A percentile compares a stretch with the other conserved stretches of the same genome.
These are phyloP conservation scores for Pleurotus cornucopiae DNA, from an alignment of 768 basidiomycete species.

Conservation along the genomic window DNA sequence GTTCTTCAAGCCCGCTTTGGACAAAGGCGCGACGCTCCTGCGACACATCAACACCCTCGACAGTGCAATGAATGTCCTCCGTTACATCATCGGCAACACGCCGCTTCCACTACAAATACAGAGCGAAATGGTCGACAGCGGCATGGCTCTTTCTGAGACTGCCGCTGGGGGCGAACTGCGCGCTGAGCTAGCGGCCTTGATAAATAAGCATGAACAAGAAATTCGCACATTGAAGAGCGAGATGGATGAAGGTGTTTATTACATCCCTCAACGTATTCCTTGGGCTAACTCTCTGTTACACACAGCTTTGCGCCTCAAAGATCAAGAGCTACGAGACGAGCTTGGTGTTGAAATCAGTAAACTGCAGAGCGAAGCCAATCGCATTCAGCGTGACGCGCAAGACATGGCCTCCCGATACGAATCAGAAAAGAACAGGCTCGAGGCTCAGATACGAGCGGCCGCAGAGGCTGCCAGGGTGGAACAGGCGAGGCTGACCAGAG, in stretches of 20 bases:
- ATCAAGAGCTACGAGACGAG: background rate
- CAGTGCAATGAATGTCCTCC: constrained; percentile 28
- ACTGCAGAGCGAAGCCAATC: background rate
- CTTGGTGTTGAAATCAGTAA: background rate
- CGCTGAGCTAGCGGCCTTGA: background rate
- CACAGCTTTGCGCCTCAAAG: background rate
- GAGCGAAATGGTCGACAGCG: constrained; percentile 16
- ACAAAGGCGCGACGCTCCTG: constrained; percentile 40
- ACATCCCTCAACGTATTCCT: constrained; percentile 7
- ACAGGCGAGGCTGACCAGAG: background rate
- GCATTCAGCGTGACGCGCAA: background rate
- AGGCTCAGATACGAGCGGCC: constrained; percentile 1
- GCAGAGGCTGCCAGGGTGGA: constrained; percentile 2
- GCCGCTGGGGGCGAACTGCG: constrained; percentile 20
- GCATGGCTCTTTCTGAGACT: constrained; percentile 27
- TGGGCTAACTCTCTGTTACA: background rate
- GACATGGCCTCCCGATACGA: background rate
- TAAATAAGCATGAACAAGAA: background rate
- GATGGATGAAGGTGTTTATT: background rate
- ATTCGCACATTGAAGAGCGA: background rate
- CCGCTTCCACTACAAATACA: constrained; percentile 16
- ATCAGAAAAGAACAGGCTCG: background rate
- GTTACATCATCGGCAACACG: constrained; percentile 20
- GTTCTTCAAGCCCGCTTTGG: constrained; percentile 50
- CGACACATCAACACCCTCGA: constrained; percentile 35